These are phyloP conservation scores for Colletotrichum sansevieriae DNA, from an alignment of 2,329 filamentous ascomycete genomes.

Conservation along the genomic window DNA sequence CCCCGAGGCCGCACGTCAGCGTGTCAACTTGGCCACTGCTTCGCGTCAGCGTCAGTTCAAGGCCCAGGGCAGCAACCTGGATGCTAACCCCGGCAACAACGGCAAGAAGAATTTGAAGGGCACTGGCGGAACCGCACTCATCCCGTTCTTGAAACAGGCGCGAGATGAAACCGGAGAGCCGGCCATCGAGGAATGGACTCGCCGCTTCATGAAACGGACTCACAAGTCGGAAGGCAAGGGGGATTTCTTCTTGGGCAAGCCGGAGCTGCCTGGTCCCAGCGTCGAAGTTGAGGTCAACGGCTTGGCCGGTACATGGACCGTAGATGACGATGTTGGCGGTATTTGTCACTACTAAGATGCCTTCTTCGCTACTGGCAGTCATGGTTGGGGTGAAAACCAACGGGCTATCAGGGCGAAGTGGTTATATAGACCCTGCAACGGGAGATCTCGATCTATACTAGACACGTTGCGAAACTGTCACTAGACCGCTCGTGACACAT, in stretches of 20 bases:
- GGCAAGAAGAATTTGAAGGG: slow-evolving; percentile 78
- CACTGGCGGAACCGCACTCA: slow-evolving; percentile 92
- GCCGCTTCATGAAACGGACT: slow-evolving; percentile 68
- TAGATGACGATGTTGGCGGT: slow-evolving; percentile 82
- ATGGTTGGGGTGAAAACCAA: slow-evolving; percentile 28
- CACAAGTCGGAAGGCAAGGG: slow-evolving; percentile 62
- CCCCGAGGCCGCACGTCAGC: slow-evolving; percentile 63
- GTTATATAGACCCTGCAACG: background rate
- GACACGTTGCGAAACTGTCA: background rate
- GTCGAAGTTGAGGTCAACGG: slow-evolving; percentile 69
- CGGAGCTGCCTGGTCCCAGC: slow-evolving; percentile 54
- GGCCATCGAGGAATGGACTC: slow-evolving; percentile 77
- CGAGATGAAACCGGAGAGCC: slow-evolving; percentile 96
- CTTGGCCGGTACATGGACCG: slow-evolving; percentile 87
- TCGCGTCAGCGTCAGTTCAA: slow-evolving; percentile 57
- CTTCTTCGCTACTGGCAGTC: background rate
- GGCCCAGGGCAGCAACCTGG: slow-evolving; percentile 31
- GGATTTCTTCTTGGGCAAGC: slow-evolving; percentile 71
- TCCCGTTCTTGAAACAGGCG: slow-evolving; percentile 96
- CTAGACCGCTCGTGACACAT: background rate
- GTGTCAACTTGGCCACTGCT: slow-evolving; percentile 73
- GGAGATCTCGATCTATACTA: background rate
- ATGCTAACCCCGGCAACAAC: slow-evolving; percentile 54
- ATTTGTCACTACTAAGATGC: slow-evolving; percentile 66
- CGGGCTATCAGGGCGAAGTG: background rate